Percentiles rank a stretch among this genome's conserved stretches.
phyloP scores from a whole-genome alignment of 148 eudicot species.

The Nepenthes mirabilis region DNA sequence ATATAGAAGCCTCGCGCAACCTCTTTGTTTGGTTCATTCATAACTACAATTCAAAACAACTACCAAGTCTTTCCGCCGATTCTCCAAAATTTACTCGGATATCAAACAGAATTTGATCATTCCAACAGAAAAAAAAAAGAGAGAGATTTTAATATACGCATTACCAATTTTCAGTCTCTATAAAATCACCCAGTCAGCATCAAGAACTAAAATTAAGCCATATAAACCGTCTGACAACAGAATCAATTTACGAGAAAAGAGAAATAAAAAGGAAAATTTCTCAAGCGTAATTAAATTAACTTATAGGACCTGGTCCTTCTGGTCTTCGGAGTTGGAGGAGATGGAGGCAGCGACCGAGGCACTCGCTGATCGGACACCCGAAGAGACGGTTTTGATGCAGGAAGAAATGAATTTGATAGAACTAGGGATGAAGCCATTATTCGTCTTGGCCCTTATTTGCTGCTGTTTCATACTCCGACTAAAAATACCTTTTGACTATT shows the following conservation, averaged over 20 bases:
- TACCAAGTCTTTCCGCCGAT: no score
- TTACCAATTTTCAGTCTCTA: no score
- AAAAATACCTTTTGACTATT: slow-evolving; percentile 3
- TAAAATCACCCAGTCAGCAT: no score
- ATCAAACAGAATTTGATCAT: no score
- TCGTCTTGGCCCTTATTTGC: slow-evolving; percentile 18
- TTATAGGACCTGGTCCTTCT: slow-evolving; percentile 69
- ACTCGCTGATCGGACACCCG: slow-evolving; percentile 84
- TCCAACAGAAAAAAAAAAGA: no score
- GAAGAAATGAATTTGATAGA: slow-evolving; percentile 78
- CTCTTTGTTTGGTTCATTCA: no score
- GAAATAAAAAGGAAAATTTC: not conserved
- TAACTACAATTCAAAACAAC: no score
- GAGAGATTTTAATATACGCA: no score
- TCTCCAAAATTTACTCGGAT: no score
- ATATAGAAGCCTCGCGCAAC: no score
- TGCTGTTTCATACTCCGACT: slow-evolving; percentile 42
- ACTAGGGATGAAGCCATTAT: slow-evolving; percentile 41
- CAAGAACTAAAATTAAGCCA: no score
- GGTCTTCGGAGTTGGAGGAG: slow-evolving; percentile 39
- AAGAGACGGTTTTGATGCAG: slow-evolving; percentile 80
- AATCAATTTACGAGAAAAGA: not conserved
- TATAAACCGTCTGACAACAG: no score
- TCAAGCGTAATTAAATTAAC: not conserved
- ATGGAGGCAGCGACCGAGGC: slow-evolving; percentile 82